Evolutionary conservation across 1,284 basidiomycete genomes (phyloP), one percentile per base, ranked within the genome.

Genomic region (Rhodotorula sp.): DNA sequence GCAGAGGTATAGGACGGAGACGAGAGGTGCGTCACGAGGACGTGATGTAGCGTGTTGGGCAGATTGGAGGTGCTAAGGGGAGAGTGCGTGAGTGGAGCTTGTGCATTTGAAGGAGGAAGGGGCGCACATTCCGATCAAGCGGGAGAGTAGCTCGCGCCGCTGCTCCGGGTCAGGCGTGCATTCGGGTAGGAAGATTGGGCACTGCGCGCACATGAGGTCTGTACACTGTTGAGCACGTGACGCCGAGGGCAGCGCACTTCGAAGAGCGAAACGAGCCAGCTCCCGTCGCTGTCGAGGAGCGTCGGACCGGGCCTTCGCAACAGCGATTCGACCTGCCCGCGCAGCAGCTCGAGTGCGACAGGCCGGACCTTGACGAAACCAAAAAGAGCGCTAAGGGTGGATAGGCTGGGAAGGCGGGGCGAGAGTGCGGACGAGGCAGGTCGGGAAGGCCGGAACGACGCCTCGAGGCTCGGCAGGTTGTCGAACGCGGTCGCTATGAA

Each of bases 41-140:
- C n/a, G 58, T 69, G 69, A 41, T 76, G 74, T 4, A 69, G 57
- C 5, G 34, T 2, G 29, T 65, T 61, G 0, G 74, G 64, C 17
- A 71, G 64, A 46, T 71, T 71, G 5, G 69, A 57, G 34, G 73
- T n/a, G 1, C 74, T 76, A 5, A 27, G 22, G 21, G 19, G 32
- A 34, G 12, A 29, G 13, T n/a, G 2, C 0, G 10, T 13, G 10
- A 5, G 39, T 44, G 10, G 8, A 36, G 25, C 34, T 6, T 3
- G 3, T 0, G 34, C 22, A 44, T 3, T 1, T 4, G 50, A 29
- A 5, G 27, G 22, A 29, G 6, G 41, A 29, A 50, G 2, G 48
- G 34, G 17, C 71, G 25, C 4, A 76, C 72, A 76, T 50, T 12
- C 74, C 74, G 29, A 72, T 53, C 51, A 74, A 57, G n/a, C 59